Evolutionary conservation across 106 monocot species (phyloP).

Genomic region (Phalaenopsis aphrodite): DNA sequence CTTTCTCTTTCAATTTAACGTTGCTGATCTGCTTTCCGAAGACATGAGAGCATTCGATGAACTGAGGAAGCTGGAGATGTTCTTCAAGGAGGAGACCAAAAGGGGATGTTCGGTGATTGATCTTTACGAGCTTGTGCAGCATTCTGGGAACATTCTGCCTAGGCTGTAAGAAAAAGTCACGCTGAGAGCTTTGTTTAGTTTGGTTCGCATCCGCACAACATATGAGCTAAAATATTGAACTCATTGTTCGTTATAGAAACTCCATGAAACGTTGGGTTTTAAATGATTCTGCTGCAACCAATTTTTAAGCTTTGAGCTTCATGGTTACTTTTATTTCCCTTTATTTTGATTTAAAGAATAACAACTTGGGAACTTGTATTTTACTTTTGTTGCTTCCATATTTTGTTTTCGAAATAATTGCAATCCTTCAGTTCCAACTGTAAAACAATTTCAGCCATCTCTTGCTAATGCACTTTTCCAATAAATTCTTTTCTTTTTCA

Average conservation of each 20-base stretch:
- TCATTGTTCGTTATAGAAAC: neutral
- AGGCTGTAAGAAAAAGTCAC: constrained; percentile 62
- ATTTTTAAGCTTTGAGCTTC: neutral
- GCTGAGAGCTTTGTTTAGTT: neutral
- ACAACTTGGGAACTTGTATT: neutral
- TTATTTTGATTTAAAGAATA: neutral
- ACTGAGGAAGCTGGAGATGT: constrained; percentile 92
- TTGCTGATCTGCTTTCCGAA: constrained; percentile 7
- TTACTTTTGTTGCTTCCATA: neutral
- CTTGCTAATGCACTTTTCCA: neutral
- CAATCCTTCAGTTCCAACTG: too few species aligned
- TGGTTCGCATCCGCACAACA: neutral
- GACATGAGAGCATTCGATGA: constrained; percentile 99
- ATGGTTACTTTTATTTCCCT: neutral
- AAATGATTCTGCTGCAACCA: neutral
- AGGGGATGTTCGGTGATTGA: constrained; percentile 76
- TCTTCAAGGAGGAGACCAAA: constrained; percentile 84
- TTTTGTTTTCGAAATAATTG: neutral
- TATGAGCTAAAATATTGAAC: neutral
- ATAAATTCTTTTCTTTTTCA: neutral
- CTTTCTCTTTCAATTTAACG: neutral
- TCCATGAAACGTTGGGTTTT: neutral
- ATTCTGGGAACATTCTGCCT: constrained; percentile 91
- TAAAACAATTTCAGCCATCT: too few species aligned
- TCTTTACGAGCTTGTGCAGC: constrained; percentile 97